A percentile compares a stretch with the other conserved stretches of the same genome.
phyloP scores from a whole-genome alignment of 2,329 filamentous ascomycete species.

The Xylaria hypoxylon region DNA sequence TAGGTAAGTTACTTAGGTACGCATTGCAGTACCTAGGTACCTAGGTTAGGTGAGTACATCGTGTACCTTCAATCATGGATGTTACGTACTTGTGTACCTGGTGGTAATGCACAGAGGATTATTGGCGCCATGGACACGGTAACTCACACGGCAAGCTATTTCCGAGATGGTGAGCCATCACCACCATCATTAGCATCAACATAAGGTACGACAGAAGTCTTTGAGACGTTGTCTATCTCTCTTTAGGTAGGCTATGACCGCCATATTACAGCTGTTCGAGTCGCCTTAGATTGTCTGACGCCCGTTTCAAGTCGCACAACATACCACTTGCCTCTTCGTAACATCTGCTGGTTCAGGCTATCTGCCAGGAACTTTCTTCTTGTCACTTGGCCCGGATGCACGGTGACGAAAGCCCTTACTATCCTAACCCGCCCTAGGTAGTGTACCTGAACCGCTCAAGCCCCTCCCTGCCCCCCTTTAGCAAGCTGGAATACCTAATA shows the following conservation, averaged over 20 bases:
- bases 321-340: constrained; percentile 15
- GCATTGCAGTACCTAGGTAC: not conserved
- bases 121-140: constrained; percentile 25
- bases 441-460: constrained; percentile 14
- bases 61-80: not conserved
- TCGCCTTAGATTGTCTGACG: constrained; percentile 20
- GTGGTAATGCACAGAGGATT: constrained; percentile 1
- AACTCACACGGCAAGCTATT: constrained; percentile 22
- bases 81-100: not conserved
- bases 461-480: not conserved
- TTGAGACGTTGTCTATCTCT: constrained; percentile 12
- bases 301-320: constrained; percentile 22
- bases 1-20: too few relatives aligned
- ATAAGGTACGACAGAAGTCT: not conserved
- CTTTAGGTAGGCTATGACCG: not conserved
- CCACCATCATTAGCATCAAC: not conserved
- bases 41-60: constrained; percentile 7
- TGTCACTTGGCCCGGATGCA: constrained; percentile 25
- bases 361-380: constrained; percentile 14
- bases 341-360: constrained; percentile 1
- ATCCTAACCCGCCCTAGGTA: constrained; percentile 11
- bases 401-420: constrained; percentile 37
- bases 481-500: constrained; percentile 30
- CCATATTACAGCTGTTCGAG: constrained; percentile 15
- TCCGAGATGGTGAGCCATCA: not conserved